phyloP scores from a whole-genome alignment of 176 grass and related monocot genomes.

The Tuctoria greenei region DNA sequence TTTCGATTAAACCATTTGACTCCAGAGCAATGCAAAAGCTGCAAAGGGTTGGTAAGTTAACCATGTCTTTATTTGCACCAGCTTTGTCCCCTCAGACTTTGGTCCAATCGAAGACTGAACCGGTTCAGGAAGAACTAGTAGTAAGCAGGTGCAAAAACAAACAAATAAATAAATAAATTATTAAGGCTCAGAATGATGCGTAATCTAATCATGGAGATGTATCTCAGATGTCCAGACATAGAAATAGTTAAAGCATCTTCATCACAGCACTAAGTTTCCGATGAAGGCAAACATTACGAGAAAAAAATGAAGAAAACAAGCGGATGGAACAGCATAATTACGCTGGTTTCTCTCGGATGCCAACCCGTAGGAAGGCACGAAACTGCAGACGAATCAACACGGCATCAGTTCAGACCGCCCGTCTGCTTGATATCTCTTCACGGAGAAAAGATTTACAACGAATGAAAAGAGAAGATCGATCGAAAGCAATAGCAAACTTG shows the following conservation, averaged over 20 bases:
- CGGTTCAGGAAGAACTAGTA: constrained; percentile 28
- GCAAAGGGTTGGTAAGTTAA: constrained; percentile 90
- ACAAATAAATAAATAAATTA: neutral
- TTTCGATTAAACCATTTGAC: constrained; percentile 92
- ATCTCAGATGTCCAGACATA: constrained; percentile 89
- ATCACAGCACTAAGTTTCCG: constrained; percentile 21
- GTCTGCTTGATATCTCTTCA: constrained; percentile 88
- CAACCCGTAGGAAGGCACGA: constrained; percentile 35
- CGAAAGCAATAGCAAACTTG: neutral
- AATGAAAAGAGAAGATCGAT: neutral
- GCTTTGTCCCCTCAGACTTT: constrained; percentile 38
- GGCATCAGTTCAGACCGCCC: constrained; percentile 99
- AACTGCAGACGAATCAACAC: constrained; percentile 91
- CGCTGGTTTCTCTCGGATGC: constrained; percentile 55
- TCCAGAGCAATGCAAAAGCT: constrained; percentile 60
- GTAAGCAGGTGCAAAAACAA: constrained; percentile 26
- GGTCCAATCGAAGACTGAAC: neutral
- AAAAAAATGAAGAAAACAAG: neutral
- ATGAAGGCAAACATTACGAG: neutral
- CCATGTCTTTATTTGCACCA: constrained; percentile 48
- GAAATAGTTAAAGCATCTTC: constrained; percentile 51
- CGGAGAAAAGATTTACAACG: constrained; percentile 38
- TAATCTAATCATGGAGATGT: constrained; percentile 44
- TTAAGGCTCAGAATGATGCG: constrained; percentile 45
- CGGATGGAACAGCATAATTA: neutral